Evolutionary conservation across 116 monocot species (phyloP).

Genomic region (Thalassia testudinum): DNA sequence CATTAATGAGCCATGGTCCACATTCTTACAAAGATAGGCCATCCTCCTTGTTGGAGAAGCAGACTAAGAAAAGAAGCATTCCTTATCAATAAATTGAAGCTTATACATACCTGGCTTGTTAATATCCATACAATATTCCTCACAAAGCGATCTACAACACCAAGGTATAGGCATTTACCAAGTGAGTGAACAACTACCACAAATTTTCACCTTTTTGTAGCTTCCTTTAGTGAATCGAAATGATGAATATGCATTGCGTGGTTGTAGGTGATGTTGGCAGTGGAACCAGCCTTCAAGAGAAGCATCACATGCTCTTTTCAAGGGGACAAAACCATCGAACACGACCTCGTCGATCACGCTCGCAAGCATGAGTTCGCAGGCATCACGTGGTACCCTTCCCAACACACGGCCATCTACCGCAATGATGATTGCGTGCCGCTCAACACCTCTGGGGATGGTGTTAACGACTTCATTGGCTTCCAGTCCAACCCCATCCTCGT

Average conservation of each 20-base stretch:
- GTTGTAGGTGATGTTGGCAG: constrained; percentile 45
- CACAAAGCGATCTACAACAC: too few species aligned
- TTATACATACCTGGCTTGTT: too few species aligned
- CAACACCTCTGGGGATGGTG: constrained; percentile 45
- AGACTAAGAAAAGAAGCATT: too few species aligned
- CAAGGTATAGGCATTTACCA: too few species aligned
- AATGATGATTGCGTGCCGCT: constrained; percentile 39
- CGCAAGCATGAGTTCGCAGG: constrained; percentile 51
- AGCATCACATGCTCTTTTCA: constrained; percentile 39
- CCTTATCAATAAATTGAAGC: too few species aligned
- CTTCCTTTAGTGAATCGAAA: too few species aligned
- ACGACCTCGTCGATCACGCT: constrained; percentile 27
- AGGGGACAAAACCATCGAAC: constrained; percentile 27
- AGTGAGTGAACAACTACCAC: too few species aligned
- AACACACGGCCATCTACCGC: constrained; percentile 37
- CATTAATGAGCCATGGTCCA: too few species aligned
- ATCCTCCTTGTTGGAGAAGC: too few species aligned
- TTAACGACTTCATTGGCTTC: constrained; percentile 67
- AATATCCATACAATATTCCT: too few species aligned
- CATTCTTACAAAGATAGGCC: too few species aligned
- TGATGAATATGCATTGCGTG: not conserved
- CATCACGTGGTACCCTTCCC: constrained; percentile 73
- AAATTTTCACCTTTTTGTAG: too few species aligned
- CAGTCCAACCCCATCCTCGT: constrained; percentile 19
- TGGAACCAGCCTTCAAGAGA: constrained; percentile 56